Conservation (phyloP, 2,329 filamentous ascomycete species). For the Aureobasidium sp. region DNA sequence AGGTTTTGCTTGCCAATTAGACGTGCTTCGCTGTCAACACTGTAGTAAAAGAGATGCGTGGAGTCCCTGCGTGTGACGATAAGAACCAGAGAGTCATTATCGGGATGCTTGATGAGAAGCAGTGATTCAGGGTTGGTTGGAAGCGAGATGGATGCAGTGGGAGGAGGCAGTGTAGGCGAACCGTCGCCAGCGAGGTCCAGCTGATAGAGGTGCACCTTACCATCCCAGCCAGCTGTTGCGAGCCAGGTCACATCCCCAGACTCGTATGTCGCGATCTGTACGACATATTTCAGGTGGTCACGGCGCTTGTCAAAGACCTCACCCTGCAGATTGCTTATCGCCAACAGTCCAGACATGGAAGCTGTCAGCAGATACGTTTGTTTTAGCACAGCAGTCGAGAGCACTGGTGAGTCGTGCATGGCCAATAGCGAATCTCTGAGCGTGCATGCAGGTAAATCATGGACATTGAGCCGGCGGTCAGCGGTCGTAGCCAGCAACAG, state of each 20-base stretch:
- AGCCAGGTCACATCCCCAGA: slow-evolving; percentile 41
- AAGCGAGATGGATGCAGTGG: slow-evolving; percentile 46
- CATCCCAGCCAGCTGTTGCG: slow-evolving; percentile 69
- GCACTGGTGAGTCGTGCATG: slow-evolving; percentile 58
- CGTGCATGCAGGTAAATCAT: slow-evolving; percentile 41
- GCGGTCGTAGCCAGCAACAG: slow-evolving; percentile 46
- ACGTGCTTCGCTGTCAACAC: slow-evolving; percentile 37
- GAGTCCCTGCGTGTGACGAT: slow-evolving; percentile 64
- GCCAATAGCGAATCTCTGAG: slow-evolving; percentile 41
- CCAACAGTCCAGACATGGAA: slow-evolving; percentile 66
- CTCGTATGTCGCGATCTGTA: slow-evolving; percentile 53
- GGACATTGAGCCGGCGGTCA: slow-evolving; percentile 54
- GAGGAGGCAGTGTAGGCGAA: slow-evolving; percentile 38
- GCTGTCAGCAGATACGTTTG: slow-evolving; percentile 56
- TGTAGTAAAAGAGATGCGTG: slow-evolving; percentile 65
- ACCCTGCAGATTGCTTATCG: slow-evolving; percentile 50
- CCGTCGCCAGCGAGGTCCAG: slow-evolving; percentile 30
- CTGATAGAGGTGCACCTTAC: slow-evolving; percentile 59
- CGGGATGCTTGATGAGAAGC: slow-evolving; percentile 57
- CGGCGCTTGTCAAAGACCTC: slow-evolving; percentile 53
- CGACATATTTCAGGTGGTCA: slow-evolving; percentile 66
- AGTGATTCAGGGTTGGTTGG: slow-evolving; percentile 65
- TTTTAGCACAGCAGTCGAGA: slow-evolving; percentile 54
- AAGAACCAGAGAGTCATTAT: slow-evolving; percentile 53
- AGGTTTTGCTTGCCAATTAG: slow-evolving; percentile 66